Conservation (phyloP, 257 asterid genomes). For the Echium plantagineum region DNA sequence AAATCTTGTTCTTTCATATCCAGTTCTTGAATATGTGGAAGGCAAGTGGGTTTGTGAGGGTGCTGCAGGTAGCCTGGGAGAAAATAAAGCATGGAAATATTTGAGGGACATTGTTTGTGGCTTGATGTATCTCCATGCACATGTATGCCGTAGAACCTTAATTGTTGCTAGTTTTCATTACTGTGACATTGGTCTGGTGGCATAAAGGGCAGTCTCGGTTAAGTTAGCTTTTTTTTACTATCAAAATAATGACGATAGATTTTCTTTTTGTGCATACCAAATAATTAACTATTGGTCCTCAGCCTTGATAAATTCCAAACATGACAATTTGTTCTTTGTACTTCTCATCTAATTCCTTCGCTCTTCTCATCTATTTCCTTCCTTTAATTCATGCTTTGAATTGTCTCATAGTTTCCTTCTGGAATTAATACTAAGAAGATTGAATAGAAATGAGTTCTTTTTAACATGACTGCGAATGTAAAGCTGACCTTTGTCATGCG, state of each 20-base stretch:
- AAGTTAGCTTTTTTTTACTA: neutral
- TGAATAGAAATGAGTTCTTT: neutral
- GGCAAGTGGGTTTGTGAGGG: slow-evolving; percentile 90
- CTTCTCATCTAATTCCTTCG: too few species aligned
- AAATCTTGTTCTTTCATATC: slow-evolving; percentile 12
- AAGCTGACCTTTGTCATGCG: neutral
- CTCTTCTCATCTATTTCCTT: too few species aligned
- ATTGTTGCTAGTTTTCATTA: neutral
- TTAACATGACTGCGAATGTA: too few species aligned
- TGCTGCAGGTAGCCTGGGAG: slow-evolving; percentile 63
- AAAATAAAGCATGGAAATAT: slow-evolving; percentile 56
- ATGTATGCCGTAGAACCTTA: slow-evolving; percentile 36
- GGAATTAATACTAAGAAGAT: too few species aligned
- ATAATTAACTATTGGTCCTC: too few species aligned
- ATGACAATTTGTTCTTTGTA: too few species aligned
- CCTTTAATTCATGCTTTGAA: neutral
- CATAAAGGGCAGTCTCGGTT: neutral
- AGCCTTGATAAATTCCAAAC: too few species aligned
- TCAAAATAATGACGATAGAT: neutral
- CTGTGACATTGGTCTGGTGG: neutral
- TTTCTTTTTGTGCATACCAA: too few species aligned
- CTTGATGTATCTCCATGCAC: slow-evolving; percentile 93
- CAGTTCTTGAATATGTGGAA: slow-evolving; percentile 96
- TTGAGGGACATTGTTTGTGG: slow-evolving; percentile 85
- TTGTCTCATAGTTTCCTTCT: neutral